Percentiles rank a stretch among this genome's conserved stretches.
phyloP scores from a whole-genome alignment of 768 basidiomycete species.

The Peribolospora baueri region DNA sequence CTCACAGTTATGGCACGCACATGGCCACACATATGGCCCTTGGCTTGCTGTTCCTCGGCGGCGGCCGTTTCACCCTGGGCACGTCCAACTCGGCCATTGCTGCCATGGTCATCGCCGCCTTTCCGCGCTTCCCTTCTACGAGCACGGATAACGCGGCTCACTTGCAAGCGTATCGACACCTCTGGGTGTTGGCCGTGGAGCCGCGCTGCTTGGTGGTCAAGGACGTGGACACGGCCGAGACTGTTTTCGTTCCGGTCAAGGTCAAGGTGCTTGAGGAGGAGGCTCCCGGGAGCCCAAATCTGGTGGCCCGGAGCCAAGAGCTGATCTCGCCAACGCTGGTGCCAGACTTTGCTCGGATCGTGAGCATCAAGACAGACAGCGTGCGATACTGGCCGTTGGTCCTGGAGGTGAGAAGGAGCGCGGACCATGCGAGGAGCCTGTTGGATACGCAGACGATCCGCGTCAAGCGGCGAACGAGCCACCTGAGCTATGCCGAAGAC shows the following conservation, averaged over 20 bases:
- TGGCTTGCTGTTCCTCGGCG: slow-evolving; percentile 77
- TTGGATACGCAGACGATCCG: slow-evolving; percentile 57
- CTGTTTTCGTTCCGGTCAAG: slow-evolving; percentile 79
- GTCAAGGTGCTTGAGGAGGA: slow-evolving; percentile 48
- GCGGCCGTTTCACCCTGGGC: slow-evolving; percentile 73
- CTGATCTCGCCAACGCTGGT: slow-evolving; percentile 81
- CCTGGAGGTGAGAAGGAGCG: slow-evolving; percentile 45
- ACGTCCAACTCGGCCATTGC: slow-evolving; percentile 80
- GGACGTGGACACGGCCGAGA: slow-evolving; percentile 73
- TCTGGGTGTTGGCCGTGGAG: slow-evolving; percentile 90
- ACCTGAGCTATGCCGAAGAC: slow-evolving; percentile 79
- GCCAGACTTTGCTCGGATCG: slow-evolving; percentile 57
- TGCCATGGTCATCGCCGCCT: slow-evolving; percentile 68
- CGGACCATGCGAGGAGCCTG: slow-evolving; percentile 42
- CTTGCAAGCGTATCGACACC: slow-evolving; percentile 72
- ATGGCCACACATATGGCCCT: slow-evolving; percentile 72
- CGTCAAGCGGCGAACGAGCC: slow-evolving; percentile 77
- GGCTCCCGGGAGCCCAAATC: slow-evolving; percentile 7
- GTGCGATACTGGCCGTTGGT: slow-evolving; percentile 89
- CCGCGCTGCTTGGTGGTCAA: slow-evolving; percentile 75
- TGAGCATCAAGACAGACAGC: slow-evolving; percentile 67
- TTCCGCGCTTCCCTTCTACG: slow-evolving; percentile 55
- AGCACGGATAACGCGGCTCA: slow-evolving; percentile 74
- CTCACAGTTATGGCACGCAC: slow-evolving; percentile 47
- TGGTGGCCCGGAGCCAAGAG: slow-evolving; percentile 32